These are phyloP conservation scores for Begonia masoniana DNA, from an alignment of 306 rosid species.

Conservation along the genomic window DNA sequence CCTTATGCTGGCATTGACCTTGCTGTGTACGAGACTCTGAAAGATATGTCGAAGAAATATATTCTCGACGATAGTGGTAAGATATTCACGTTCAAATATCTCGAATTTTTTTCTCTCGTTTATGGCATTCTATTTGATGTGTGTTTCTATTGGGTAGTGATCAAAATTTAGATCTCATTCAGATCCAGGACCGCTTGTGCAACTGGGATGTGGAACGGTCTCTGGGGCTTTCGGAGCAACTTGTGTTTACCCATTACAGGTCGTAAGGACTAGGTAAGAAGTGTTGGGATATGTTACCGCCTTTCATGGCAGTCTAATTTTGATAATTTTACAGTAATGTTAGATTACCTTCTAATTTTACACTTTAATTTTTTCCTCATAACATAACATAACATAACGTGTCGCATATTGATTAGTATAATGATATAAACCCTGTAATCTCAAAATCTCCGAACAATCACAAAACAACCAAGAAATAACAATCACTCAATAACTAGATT, in stretches of 20 bases:
- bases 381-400: too few species aligned
- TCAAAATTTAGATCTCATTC: constrained; percentile 16
- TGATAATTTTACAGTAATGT: too few species aligned
- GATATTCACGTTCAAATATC: not conserved
- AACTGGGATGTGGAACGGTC: constrained; percentile 87
- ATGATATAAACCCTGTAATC: too few species aligned
- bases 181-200: constrained; percentile 90
- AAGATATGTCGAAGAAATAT: constrained; percentile 76
- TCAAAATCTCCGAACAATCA: too few species aligned
- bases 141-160: constrained; percentile 8
- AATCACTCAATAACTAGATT: too few species aligned
- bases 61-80: constrained; percentile 68
- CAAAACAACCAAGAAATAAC: too few species aligned
- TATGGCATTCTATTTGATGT: not conserved
- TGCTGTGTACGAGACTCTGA: constrained; percentile 78
- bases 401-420: too few species aligned
- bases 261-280: constrained; percentile 75
- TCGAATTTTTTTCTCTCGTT: too few species aligned
- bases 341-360: too few species aligned
- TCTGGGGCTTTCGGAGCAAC: constrained; percentile 95
- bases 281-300: too few species aligned
- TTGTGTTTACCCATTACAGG: constrained; percentile 93
- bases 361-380: too few species aligned
- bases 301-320: too few species aligned
- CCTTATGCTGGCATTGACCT: constrained; percentile 98